Percentiles rank a stretch among this genome's conserved stretches.
These are phyloP conservation scores for Pelargonium fulgidum DNA, from an alignment of 441 rosid species.

Conservation along the genomic window DNA sequence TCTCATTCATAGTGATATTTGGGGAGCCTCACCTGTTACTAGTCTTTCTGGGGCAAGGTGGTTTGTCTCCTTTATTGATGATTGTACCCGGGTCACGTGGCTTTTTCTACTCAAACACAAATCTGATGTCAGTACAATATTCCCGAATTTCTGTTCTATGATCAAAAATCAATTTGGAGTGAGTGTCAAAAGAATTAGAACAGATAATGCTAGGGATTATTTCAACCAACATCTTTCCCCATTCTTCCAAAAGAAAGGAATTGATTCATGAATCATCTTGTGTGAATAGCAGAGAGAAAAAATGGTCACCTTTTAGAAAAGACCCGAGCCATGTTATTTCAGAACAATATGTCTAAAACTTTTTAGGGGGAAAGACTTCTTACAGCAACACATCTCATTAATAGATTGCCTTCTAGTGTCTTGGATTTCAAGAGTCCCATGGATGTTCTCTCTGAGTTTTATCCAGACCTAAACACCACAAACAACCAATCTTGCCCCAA, in stretches of 20 bases:
- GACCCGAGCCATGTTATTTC: background rate
- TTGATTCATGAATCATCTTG: background rate
- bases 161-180: background rate
- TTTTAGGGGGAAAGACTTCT: background rate
- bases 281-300: background rate
- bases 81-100: background rate
- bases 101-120: background rate
- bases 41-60: background rate
- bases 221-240: background rate
- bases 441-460: background rate
- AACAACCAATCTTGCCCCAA: background rate
- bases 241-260: background rate
- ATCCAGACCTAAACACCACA: background rate
- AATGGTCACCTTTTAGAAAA: background rate
- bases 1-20: background rate
- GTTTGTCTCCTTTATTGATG: slow-evolving; percentile 9
- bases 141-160: background rate
- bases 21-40: background rate
- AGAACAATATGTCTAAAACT: background rate
- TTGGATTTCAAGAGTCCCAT: background rate
- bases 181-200: too few species aligned
- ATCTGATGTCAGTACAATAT: background rate
- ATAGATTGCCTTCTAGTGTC: background rate
- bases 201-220: background rate
- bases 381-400: background rate